Conservation (phyloP, 805 yeast species). For the Candida piceae region DNA sequence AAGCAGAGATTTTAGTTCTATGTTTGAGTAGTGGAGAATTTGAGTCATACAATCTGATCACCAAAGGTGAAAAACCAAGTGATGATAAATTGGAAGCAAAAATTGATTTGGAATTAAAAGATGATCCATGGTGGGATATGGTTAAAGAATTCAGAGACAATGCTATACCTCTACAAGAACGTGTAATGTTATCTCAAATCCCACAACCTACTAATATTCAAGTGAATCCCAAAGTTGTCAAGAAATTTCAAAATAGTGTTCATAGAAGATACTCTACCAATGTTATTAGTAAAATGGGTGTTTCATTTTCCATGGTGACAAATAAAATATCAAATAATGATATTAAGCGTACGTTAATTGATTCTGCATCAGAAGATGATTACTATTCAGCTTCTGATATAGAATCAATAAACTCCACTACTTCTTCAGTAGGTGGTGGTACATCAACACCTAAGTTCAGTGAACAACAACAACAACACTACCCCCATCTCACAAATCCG, state of each 20-base stretch:
- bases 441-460: not conserved
- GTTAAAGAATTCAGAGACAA: constrained; percentile 50
- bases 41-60: constrained; percentile 65
- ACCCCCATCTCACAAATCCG: constrained; percentile 3
- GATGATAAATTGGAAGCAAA: constrained; percentile 32
- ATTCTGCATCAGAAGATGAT: constrained; percentile 24
- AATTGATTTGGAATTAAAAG: constrained; percentile 45
- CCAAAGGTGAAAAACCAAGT: constrained; percentile 53
- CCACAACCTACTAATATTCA: constrained; percentile 12
- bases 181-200: constrained; percentile 3
- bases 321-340: constrained; percentile 39
- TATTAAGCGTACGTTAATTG: constrained; percentile 19
- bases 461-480: constrained; percentile 1
- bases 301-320: constrained; percentile 74
- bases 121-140: constrained; percentile 87
- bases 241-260: constrained; percentile 26
- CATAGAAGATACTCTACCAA: constrained; percentile 50
- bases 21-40: constrained; percentile 56
- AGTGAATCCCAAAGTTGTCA: constrained; percentile 21
- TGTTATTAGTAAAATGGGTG: constrained; percentile 69
- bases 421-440: constrained; percentile 15
- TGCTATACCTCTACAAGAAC: not conserved
- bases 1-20: constrained; percentile 72
- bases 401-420: constrained; percentile 20
- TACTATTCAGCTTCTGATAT: constrained; percentile 18